Evolutionary conservation across 441 rosid species (phyloP).

Genomic region (Kokia cookei): DNA sequence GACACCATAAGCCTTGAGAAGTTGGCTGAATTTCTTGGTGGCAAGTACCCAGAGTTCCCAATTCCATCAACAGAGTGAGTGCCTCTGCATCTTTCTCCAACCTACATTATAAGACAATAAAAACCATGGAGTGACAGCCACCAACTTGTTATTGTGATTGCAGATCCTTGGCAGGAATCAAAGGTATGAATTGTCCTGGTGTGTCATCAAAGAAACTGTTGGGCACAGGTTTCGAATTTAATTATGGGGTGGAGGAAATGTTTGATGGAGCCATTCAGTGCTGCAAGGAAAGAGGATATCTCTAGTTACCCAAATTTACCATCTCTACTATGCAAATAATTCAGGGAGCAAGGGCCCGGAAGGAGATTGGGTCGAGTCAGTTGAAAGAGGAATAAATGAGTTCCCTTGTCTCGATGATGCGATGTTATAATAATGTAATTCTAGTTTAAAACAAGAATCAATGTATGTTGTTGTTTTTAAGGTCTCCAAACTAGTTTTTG

Average conservation of each 20-base stretch:
- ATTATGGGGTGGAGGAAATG: conserved; percentile 15
- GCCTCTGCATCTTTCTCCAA: neutral
- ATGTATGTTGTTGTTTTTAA: too few relatives aligned
- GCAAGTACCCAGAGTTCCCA: conserved; percentile 20
- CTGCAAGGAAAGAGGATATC: conserved; percentile 17
- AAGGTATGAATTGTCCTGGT: conserved; percentile 7
- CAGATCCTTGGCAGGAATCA: conserved; percentile 18
- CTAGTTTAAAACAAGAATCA: too few relatives aligned
- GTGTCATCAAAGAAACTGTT: conserved; percentile 23
- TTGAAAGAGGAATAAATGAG: too few relatives aligned
- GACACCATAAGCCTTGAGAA: conserved; percentile 12
- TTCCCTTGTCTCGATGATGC: too few relatives aligned
- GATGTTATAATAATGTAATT: too few relatives aligned
- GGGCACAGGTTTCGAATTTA: conserved; percentile 13
- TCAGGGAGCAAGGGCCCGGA: too few relatives aligned
- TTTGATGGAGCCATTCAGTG: conserved; percentile 15
- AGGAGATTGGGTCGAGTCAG: too few relatives aligned
- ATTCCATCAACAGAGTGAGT: conserved; percentile 33
- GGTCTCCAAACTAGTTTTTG: too few relatives aligned
- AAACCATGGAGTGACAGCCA: neutral
- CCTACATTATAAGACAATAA: neutral
- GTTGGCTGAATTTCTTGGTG: conserved; percentile 20
- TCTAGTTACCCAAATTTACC: neutral
- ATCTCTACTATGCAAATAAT: too few relatives aligned
- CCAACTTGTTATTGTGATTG: neutral